Conservation (phyloP, 768 basidiomycete species). For the Termitomyces sp. region DNA sequence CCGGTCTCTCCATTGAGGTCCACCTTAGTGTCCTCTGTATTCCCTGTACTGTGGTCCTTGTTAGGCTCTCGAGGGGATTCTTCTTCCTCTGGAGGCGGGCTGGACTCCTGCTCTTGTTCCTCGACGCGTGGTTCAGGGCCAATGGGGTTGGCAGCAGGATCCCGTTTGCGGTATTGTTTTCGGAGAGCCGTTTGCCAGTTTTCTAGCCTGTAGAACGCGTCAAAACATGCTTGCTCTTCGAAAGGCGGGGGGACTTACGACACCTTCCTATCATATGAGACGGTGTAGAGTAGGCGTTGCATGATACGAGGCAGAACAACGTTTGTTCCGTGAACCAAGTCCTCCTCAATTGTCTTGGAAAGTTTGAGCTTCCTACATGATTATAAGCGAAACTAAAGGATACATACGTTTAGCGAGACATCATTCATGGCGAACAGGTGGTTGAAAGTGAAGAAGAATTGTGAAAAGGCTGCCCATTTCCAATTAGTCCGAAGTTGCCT, state of each 20-base stretch:
- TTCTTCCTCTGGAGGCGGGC: constrained; percentile 24
- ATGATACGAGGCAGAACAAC: constrained; percentile 70
- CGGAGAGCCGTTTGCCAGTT: constrained; percentile 80
- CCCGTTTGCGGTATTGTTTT: constrained; percentile 73
- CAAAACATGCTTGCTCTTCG: constrained; percentile 10
- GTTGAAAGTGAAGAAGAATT: constrained; percentile 86
- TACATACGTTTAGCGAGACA: constrained; percentile 61
- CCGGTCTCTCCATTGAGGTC: constrained; percentile 9
- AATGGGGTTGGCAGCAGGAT: constrained; percentile 70
- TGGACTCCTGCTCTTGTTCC: constrained; percentile 23
- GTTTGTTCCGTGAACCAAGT: constrained; percentile 61
- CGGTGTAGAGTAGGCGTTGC: constrained; percentile 67
- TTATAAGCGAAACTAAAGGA: constrained; percentile 11
- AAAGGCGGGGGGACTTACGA: constrained; percentile 11
- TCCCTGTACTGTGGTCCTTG: background rate
- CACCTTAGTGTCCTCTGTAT: constrained; percentile 3
- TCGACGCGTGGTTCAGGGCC: constrained; percentile 52
- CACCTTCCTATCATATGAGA: constrained; percentile 80
- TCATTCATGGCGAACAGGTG: constrained; percentile 70
- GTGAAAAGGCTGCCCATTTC: constrained; percentile 92
- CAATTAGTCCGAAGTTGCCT: constrained; percentile 70
- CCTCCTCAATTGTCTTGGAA: constrained; percentile 73
- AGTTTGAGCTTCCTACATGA: constrained; percentile 9
- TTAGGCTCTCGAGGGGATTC: constrained; percentile 16
- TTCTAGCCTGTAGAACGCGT: constrained; percentile 47